phyloP scores from a whole-genome alignment of 352 stramenopile species.

The Phytophthora cryptogea region DNA sequence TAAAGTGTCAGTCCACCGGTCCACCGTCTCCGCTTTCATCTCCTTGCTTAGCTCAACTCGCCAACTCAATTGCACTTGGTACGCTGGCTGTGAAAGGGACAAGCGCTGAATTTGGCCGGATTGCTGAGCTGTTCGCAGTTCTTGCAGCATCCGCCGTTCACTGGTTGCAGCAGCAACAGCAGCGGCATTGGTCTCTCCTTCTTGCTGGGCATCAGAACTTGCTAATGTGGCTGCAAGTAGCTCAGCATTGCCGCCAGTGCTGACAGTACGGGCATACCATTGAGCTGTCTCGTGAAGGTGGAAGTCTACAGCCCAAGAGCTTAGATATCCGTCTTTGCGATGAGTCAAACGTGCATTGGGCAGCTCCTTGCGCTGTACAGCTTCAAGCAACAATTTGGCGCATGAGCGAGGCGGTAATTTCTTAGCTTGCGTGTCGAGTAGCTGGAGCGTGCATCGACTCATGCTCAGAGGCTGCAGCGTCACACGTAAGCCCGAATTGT shows the following conservation, averaged over 20 bases:
- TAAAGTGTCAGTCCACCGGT: slow-evolving; percentile 46
- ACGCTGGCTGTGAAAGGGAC: slow-evolving; percentile 52
- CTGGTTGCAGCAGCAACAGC: slow-evolving; percentile 34
- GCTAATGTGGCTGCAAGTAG: neutral
- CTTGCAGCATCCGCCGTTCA: slow-evolving; percentile 56
- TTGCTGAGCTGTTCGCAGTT: slow-evolving; percentile 51
- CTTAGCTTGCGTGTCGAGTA: slow-evolving; percentile 58
- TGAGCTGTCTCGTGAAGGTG: slow-evolving; percentile 62
- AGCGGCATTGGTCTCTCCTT: slow-evolving; percentile 21
- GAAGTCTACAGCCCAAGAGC: slow-evolving; percentile 52
- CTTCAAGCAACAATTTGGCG: slow-evolving; percentile 42
- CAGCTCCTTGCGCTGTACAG: slow-evolving; percentile 30
- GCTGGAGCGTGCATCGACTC: slow-evolving; percentile 55
- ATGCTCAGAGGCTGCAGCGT: slow-evolving; percentile 51
- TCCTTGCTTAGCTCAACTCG: slow-evolving; percentile 4
- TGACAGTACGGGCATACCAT: slow-evolving; percentile 29
- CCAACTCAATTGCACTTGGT: slow-evolving; percentile 57
- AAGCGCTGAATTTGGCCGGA: slow-evolving; percentile 64
- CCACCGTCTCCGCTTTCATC: slow-evolving; percentile 19
- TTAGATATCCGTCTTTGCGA: slow-evolving; percentile 68
- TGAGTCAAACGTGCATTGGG: slow-evolving; percentile 30
- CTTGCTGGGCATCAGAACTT: slow-evolving; percentile 18
- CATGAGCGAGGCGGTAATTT: slow-evolving; percentile 37
- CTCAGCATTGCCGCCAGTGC: slow-evolving; percentile 5
- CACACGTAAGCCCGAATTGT: slow-evolving; percentile 26